Conservation (phyloP, 1,139 yeast species). For the Suhomyces ambrosiae region DNA sequence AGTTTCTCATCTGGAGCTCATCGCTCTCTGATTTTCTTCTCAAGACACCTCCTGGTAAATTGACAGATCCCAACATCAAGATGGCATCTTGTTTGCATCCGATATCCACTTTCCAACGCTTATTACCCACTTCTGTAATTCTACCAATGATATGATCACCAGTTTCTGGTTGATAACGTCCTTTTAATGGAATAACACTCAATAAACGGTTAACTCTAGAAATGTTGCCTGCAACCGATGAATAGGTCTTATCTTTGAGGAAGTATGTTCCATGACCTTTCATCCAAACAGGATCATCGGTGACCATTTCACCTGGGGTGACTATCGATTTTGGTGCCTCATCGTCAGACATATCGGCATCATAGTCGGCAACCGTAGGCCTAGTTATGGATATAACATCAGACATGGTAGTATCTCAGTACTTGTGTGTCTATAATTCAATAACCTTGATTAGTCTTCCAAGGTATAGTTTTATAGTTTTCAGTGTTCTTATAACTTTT, state of each 20-base stretch:
- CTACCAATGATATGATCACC: constrained; percentile 97
- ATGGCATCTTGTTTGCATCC: constrained; percentile 93
- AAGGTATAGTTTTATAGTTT: too few relatives aligned
- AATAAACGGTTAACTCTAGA: constrained; percentile 83
- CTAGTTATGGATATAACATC: constrained; percentile 43
- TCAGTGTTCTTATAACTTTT: too few relatives aligned
- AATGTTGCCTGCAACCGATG: constrained; percentile 91
- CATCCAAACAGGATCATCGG: constrained; percentile 98
- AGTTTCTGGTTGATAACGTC: constrained; percentile 88
- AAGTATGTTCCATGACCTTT: constrained; percentile 97
- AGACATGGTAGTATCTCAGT: too few relatives aligned
- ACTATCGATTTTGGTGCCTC: constrained; percentile 46
- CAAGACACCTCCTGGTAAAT: constrained; percentile 94
- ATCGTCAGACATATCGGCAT: constrained; percentile 32
- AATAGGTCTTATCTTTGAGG: constrained; percentile 68
- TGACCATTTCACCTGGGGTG: constrained; percentile 96
- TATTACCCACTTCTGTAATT: constrained; percentile 89
- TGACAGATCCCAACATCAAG: constrained; percentile 90
- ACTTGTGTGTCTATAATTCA: too few relatives aligned
- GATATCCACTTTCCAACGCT: constrained; percentile 95
- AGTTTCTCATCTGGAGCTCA: constrained; percentile 93
- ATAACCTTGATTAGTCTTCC: not conserved
- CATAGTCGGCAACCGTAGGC: constrained; percentile 27
- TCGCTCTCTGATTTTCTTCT: constrained; percentile 94
- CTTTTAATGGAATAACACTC: constrained; percentile 83